phyloP scores from a whole-genome alignment of 768 basidiomycete species.

The Dictyophora rubrovolvata region DNA sequence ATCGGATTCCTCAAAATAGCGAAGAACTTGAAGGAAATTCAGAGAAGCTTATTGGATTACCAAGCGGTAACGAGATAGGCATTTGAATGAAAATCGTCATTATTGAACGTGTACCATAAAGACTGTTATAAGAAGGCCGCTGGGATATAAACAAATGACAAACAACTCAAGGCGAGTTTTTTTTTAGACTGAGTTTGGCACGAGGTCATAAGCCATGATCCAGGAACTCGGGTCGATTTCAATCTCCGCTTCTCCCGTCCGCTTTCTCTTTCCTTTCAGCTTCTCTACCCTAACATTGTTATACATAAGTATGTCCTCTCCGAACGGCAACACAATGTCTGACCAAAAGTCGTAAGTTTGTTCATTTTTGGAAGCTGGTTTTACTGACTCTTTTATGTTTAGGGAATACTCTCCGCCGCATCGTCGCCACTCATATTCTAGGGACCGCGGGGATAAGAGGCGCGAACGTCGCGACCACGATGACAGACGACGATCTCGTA shows the following conservation, averaged over 20 bases:
- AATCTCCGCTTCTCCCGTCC: neutral
- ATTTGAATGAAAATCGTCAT: too few relatives aligned
- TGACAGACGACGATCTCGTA: constrained; percentile 50
- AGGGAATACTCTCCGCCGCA: constrained; percentile 73
- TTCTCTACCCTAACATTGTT: neutral
- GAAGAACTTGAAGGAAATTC: neutral
- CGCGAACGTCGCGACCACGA: constrained; percentile 44
- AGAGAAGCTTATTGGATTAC: neutral
- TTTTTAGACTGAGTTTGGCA: too few relatives aligned
- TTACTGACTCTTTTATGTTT: constrained; percentile 31
- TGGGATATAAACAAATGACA: too few relatives aligned
- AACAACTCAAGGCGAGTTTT: too few relatives aligned
- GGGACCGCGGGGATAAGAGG: constrained; percentile 44
- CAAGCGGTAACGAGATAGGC: too few relatives aligned
- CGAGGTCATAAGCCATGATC: too few relatives aligned
- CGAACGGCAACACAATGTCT: constrained; percentile 33
- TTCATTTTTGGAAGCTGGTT: constrained; percentile 1
- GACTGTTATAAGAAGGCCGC: too few relatives aligned
- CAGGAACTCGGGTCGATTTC: neutral
- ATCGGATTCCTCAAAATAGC: neutral
- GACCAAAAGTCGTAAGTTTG: constrained; percentile 49
- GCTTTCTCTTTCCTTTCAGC: neutral
- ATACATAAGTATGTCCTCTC: constrained; percentile 31
- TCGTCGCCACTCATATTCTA: constrained; percentile 54
- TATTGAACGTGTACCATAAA: too few relatives aligned